Conservation (phyloP, 176 grass and related monocot species). For the Pharus latifolius region DNA sequence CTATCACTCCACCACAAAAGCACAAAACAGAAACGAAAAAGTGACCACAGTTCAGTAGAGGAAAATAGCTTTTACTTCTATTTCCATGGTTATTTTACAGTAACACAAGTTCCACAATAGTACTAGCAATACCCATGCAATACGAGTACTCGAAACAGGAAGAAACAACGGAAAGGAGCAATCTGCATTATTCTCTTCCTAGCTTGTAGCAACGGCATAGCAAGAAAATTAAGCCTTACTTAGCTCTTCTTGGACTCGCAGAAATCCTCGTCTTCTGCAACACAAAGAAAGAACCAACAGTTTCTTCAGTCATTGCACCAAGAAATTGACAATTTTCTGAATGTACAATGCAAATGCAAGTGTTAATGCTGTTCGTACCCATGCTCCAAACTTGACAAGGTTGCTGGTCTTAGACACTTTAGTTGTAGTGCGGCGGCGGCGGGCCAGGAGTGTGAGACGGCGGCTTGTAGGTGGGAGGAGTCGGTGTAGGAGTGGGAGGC, state of each 20-base stretch:
- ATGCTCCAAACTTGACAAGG: not conserved
- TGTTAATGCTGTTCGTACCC: not conserved
- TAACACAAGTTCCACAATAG: not conserved
- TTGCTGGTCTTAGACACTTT: not conserved
- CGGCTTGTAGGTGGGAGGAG: slow-evolving; percentile 5
- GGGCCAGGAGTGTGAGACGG: slow-evolving; percentile 12
- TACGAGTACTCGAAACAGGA: not conserved
- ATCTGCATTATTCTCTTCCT: slow-evolving; percentile 36
- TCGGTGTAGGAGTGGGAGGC: not conserved
- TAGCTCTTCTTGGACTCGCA: slow-evolving; percentile 13
- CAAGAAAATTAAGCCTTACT: not conserved
- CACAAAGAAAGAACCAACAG: not conserved
- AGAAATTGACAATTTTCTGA: no score
- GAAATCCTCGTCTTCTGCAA: not conserved
- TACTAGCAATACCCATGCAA: not conserved
- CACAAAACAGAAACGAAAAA: not conserved
- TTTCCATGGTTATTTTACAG: slow-evolving; percentile 13
- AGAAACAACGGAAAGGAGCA: not conserved
- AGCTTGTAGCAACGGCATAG: not conserved
- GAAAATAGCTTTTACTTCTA: not conserved
- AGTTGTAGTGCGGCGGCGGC: slow-evolving; percentile 48
- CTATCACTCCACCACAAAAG: not conserved
- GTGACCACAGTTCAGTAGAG: not conserved
- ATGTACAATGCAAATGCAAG: not conserved
- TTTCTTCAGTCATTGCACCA: not conserved